A percentile compares a stretch with the other conserved stretches of the same genome.
Evolutionary conservation across 2,329 filamentous ascomycete species (phyloP).

Genomic region (Colletotrichum cereale): DNA sequence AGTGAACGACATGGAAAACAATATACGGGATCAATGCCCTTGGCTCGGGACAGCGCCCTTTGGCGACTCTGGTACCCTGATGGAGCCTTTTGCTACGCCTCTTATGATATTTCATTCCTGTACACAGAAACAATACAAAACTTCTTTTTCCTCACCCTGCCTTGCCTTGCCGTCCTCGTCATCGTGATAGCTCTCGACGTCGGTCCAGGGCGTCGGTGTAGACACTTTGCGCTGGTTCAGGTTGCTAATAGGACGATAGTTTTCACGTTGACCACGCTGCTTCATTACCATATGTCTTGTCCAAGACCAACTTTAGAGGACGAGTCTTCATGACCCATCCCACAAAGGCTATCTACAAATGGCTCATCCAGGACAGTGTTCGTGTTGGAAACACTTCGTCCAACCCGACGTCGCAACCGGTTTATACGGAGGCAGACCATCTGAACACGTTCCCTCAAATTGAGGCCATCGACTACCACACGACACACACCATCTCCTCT

Average conservation of each 20-base stretch:
- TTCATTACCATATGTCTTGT: slow-evolving; percentile 95
- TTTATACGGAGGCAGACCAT: slow-evolving; percentile 97
- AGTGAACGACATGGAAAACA: slow-evolving; percentile 39
- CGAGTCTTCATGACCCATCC: slow-evolving; percentile 99
- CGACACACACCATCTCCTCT: slow-evolving; percentile 95
- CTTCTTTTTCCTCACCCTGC: slow-evolving; percentile 33
- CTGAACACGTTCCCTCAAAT: slow-evolving; percentile 93
- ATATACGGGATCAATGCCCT: slow-evolving; percentile 29
- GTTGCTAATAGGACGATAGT: slow-evolving; percentile 63
- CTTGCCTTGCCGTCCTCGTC: slow-evolving; percentile 40
- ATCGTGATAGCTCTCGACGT: slow-evolving; percentile 31
- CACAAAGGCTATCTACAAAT: slow-evolving; percentile 99
- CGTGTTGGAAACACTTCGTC: slow-evolving; percentile 82
- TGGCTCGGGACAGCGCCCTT: slow-evolving; percentile 23
- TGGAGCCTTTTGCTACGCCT: slow-evolving; percentile 38
- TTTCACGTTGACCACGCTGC: slow-evolving; percentile 99
- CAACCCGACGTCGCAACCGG: slow-evolving; percentile 75
- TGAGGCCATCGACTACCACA: slow-evolving; percentile 98
- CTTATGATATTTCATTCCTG: slow-evolving; percentile 37
- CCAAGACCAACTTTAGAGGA: slow-evolving; percentile 97
- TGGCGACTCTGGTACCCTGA: slow-evolving; percentile 27
- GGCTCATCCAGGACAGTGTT: slow-evolving; percentile 97
- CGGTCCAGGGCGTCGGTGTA: slow-evolving; percentile 12
- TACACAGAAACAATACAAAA: slow-evolving; percentile 43
- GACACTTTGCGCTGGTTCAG: slow-evolving; percentile 1